phyloP scores from a whole-genome alignment of 169 alveolate species.

The Plasmodium falciparum region DNA sequence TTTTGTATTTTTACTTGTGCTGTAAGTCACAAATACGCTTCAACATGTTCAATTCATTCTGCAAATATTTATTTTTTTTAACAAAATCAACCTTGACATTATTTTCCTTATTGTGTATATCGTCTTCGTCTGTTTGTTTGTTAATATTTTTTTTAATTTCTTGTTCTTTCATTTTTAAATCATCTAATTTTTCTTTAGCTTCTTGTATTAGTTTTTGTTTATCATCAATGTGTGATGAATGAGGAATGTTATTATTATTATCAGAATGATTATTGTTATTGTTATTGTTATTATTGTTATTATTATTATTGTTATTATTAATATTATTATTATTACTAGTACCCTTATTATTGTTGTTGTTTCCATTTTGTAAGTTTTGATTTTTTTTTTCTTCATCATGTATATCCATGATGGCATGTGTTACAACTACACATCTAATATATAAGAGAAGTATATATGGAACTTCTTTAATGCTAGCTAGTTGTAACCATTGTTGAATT shows the following conservation, averaged over 20 bases:
- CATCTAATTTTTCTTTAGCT: slow-evolving; percentile 66
- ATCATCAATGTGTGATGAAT: slow-evolving; percentile 19
- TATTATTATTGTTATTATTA: not conserved
- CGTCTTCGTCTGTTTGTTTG: slow-evolving; percentile 56
- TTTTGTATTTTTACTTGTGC: slow-evolving; percentile 34
- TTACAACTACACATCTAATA: slow-evolving; percentile 90
- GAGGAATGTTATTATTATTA: too few relatives aligned
- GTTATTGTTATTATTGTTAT: too few relatives aligned
- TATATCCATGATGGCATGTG: slow-evolving; percentile 88
- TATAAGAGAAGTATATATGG: slow-evolving; percentile 89
- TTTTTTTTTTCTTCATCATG: slow-evolving; percentile 42
- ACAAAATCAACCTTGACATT: slow-evolving; percentile 25
- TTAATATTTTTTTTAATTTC: slow-evolving; percentile 74
- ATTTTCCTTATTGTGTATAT: slow-evolving; percentile 15
- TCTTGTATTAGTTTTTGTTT: slow-evolving; percentile 67
- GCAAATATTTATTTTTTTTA: slow-evolving; percentile 63
- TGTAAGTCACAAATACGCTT: slow-evolving; percentile 67
- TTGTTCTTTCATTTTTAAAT: slow-evolving; percentile 62
- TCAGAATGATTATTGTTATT: too few relatives aligned
- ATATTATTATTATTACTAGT: not conserved
- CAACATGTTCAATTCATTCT: slow-evolving; percentile 37
- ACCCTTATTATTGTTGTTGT: not conserved
- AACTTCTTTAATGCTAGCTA: slow-evolving; percentile 88
- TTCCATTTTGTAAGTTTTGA: not conserved
- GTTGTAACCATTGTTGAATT: slow-evolving; percentile 88